A percentile compares a stretch with the other conserved stretches of the same genome.
These are phyloP conservation scores for Penicillium glabrum DNA, from an alignment of 2,329 filamentous ascomycete genomes.

Conservation along the genomic window DNA sequence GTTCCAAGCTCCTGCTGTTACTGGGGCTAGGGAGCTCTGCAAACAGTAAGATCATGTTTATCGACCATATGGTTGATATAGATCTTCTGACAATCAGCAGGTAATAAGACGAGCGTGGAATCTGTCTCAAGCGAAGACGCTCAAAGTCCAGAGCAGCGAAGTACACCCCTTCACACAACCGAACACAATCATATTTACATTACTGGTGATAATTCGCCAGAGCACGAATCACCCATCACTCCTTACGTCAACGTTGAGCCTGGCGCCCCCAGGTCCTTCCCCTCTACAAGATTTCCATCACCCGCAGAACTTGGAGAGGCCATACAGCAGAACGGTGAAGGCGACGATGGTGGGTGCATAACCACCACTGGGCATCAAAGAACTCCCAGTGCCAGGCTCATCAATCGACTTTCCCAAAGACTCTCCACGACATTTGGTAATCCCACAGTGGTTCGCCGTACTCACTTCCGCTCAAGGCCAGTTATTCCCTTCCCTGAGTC, in stretches of 20 bases:
- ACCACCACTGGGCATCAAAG: conserved; percentile 14
- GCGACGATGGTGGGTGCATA: background rate
- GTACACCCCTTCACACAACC: background rate
- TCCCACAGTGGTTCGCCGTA: conserved; percentile 42
- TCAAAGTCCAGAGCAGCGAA: background rate
- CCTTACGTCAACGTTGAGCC: background rate
- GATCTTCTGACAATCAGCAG: conserved; percentile 3
- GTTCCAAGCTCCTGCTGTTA: conserved; percentile 39
- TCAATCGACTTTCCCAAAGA: conserved; percentile 36
- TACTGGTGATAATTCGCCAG: background rate
- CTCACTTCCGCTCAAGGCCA: conserved; percentile 34
- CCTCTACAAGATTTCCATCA: background rate
- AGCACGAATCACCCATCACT: conserved; percentile 7
- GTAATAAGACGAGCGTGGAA: conserved; percentile 16
- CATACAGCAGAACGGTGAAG: background rate
- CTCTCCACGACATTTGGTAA: conserved; percentile 41
- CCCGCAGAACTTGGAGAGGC: background rate
- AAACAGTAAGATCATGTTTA: conserved; percentile 21
- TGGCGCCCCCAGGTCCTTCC: background rate
- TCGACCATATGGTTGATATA: background rate
- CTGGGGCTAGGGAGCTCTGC: conserved; percentile 31
- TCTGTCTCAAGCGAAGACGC: conserved; percentile 9
- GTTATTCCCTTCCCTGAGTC: conserved; percentile 27
- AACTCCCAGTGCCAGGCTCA: conserved; percentile 29
- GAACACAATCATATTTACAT: conserved; percentile 1